Percentiles rank a stretch among this genome's conserved stretches.
phyloP scores from a whole-genome alignment of 176 grass and related monocot genomes.

The Lolium rigidum region DNA sequence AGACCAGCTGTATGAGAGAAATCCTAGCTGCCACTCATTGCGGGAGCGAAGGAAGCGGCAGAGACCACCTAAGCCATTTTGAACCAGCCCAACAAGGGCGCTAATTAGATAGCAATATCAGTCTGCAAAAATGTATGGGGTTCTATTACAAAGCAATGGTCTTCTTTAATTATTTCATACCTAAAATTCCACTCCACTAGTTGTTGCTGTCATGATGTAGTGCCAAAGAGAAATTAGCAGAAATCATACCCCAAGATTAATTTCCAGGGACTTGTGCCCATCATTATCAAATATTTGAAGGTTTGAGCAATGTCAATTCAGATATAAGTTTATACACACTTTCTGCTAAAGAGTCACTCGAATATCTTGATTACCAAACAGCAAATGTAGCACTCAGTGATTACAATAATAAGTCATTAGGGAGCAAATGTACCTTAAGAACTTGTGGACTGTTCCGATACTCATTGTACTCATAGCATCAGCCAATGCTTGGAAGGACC shows the following conservation, averaged over 20 bases:
- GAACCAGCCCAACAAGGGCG: neutral
- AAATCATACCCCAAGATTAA: neutral
- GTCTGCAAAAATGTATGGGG: neutral
- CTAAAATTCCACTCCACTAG: neutral
- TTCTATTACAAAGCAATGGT: neutral
- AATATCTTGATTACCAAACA: neutral
- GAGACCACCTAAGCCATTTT: neutral
- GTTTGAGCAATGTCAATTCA: neutral
- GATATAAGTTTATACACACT: neutral
- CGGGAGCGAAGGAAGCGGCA: neutral
- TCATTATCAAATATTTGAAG: neutral
- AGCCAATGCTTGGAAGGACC: constrained; percentile 14
- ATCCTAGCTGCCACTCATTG: neutral
- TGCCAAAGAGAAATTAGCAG: neutral
- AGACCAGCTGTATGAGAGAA: neutral
- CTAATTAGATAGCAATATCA: neutral
- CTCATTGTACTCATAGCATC: neutral
- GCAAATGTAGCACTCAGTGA: neutral
- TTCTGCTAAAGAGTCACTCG: neutral
- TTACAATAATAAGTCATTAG: neutral
- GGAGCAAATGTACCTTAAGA: neutral
- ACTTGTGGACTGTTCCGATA: neutral
- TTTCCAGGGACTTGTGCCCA: neutral
- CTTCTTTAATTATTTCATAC: neutral
- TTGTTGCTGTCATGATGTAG: neutral